These are phyloP conservation scores for Bromus sterilis DNA, from an alignment of 176 grass and related monocot genomes.

Conservation along the genomic window DNA sequence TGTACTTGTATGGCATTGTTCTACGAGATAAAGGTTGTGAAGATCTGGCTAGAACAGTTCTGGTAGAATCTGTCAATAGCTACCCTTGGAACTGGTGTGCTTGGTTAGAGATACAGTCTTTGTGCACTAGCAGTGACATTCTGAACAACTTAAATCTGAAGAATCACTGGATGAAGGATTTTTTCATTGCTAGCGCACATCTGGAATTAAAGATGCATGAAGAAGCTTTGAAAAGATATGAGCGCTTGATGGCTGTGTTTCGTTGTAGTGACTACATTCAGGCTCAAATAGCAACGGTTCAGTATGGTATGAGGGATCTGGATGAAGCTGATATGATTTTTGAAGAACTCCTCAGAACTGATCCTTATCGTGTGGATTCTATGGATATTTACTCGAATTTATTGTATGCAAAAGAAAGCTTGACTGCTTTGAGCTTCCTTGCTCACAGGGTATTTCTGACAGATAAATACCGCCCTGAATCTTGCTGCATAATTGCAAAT, in stretches of 20 bases:
- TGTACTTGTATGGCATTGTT: constrained; percentile 86
- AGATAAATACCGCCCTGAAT: constrained; percentile 91
- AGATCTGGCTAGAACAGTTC: constrained; percentile 48
- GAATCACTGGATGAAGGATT: constrained; percentile 99
- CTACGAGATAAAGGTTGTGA: constrained; percentile 83
- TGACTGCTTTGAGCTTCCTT: constrained; percentile 85
- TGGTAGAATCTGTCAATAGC: constrained; percentile 88
- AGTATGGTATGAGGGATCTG: constrained; percentile 84
- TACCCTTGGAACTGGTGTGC: constrained; percentile 99
- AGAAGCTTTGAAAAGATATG: constrained; percentile 87
- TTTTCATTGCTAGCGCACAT: constrained; percentile 89
- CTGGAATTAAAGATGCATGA: constrained; percentile 91
- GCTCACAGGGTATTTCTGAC: constrained; percentile 97
- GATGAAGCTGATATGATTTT: constrained; percentile 97
- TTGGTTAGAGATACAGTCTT: constrained; percentile 80
- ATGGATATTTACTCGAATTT: constrained; percentile 97
- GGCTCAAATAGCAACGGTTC: constrained; percentile 89
- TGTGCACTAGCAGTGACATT: constrained; percentile 73
- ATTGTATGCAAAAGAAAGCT: constrained; percentile 93
- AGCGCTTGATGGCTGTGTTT: constrained; percentile 62
- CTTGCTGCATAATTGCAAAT: constrained; percentile 99
- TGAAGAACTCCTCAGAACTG: constrained; percentile 89
- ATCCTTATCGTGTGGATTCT: constrained; percentile 92
- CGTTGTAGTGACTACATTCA: constrained; percentile 83
- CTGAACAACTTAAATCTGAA: constrained; percentile 81